Base-by-base conservation (phyloP, 495 filamentous ascomycete species). In the Hypoxylon subgilvum region DNA sequence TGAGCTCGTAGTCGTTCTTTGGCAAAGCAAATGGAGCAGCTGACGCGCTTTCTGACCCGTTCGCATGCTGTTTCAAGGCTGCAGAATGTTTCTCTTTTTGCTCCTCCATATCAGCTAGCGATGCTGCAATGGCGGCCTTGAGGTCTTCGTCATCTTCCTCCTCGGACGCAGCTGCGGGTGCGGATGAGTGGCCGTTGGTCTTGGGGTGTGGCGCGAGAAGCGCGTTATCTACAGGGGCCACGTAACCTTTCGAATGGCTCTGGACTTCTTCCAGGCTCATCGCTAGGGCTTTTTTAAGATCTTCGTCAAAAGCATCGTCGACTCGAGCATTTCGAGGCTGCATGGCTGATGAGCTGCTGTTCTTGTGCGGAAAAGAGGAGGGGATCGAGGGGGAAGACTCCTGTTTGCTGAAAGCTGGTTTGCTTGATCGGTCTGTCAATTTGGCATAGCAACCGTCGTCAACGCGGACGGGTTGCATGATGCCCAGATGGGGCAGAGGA, bases 181-280 rank as follows among this genome's bases (percentile, higher is more conserved):
- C 72, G 4, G 71, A 32, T 5, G 70, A 50, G 34, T 74, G 63
- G 8, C 76, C 75, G 30, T 82, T 84, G 14, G 65, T 14, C 46
- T 69, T 72, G 3, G 72, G 50, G 3, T 72, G 59, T n/a, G 52
- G 56, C 3, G 69, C 39, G 12, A 50, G 40, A 27, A 72, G 57
- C 9, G 65, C 69, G 25, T 73, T 76, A 21, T 66, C 65, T 7
- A 63, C 59, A 7, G 83, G 75, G 18, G 76, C 55, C 3, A 74
- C 72, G 57, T 76, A 75, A 1, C 69, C 73, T 7, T 71, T 66
- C 6, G 74, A 75, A 65, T 87, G 80, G 31, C 83, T 86, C 67
- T 88, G 87, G 25, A 90, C 90, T 54, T 98, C 94, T 61, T 97
- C 94, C 21, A 98, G 75, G 61, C 94, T 97, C 92, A 98, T 96